Conservation (phyloP, 768 basidiomycete genomes). For the Trametes sanguinea region DNA sequence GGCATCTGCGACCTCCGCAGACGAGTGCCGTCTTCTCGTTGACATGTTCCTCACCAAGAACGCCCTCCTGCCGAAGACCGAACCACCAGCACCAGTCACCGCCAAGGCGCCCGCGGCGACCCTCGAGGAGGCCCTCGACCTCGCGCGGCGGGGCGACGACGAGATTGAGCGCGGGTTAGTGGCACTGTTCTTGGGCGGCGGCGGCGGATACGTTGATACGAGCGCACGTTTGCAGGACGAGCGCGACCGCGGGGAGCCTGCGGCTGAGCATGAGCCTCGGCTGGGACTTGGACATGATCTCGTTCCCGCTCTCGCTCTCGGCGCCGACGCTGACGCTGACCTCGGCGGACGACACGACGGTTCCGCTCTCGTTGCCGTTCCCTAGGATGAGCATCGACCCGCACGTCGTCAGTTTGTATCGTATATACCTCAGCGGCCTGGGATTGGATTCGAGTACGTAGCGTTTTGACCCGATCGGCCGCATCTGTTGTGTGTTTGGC, state of each 20-base stretch:
- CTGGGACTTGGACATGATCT: neutral
- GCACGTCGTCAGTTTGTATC: conserved; percentile 20
- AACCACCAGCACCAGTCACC: neutral
- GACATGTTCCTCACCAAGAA: conserved; percentile 69
- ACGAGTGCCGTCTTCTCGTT: conserved; percentile 84
- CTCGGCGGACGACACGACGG: conserved; percentile 1
- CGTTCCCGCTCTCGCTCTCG: conserved; percentile 1
- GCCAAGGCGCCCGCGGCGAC: neutral
- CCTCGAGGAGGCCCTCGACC: conserved; percentile 18
- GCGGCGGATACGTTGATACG: conserved; percentile 12
- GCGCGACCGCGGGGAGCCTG: neutral
- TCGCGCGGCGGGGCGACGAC: conserved; percentile 14
- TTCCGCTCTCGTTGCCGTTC: conserved; percentile 1
- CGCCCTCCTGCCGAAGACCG: conserved; percentile 21
- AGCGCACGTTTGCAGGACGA: conserved; percentile 13
- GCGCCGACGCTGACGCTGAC: neutral
- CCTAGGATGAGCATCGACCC: conserved; percentile 20
- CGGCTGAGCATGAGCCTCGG: neutral
- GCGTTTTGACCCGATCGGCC: neutral
- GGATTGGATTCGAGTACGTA: conserved; percentile 16
- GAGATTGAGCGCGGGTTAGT: conserved; percentile 26
- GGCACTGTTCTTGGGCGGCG: conserved; percentile 26
- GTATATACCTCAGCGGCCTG: conserved; percentile 21
- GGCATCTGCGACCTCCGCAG: conserved; percentile 66
- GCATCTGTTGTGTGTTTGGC: conserved; percentile 11